phyloP scores from a whole-genome alignment of 306 rosid genomes.

The Begonia loranthoides region DNA sequence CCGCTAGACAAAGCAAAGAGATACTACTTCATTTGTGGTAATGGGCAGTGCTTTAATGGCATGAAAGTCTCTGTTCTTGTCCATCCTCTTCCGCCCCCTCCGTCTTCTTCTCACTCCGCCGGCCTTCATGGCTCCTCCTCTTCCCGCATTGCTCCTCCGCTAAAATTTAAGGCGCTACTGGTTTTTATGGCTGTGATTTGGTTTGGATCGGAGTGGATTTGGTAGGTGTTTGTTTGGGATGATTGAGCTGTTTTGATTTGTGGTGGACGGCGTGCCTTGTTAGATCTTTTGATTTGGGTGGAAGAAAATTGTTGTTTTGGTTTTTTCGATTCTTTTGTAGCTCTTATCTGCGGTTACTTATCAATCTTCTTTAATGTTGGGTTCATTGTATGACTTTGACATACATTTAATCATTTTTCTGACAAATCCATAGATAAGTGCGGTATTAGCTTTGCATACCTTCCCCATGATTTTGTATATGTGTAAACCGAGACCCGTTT shows the following conservation, averaged over 20 bases:
- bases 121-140: conserved; percentile 8
- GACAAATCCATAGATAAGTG: too few relatives aligned
- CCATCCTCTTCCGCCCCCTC: conserved; percentile 51
- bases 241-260: background rate
- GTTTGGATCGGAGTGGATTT: conserved; percentile 13
- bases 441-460: too few relatives aligned
- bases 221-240: conserved; percentile 6
- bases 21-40: conserved; percentile 78
- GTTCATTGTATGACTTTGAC: too few relatives aligned
- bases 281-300: background rate
- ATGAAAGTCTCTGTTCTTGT: conserved; percentile 72
- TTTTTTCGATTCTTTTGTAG: background rate
- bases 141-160: background rate
- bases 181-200: conserved; percentile 2
- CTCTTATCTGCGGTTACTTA: too few relatives aligned
- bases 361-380: too few relatives aligned
- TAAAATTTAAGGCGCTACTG: background rate
- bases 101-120: conserved; percentile 16
- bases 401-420: too few relatives aligned
- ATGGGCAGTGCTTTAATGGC: conserved; percentile 75
- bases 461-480: too few relatives aligned
- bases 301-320: background rate
- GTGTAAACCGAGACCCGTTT: too few relatives aligned
- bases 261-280: background rate
- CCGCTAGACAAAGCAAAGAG: conserved; percentile 37